phyloP scores from a whole-genome alignment of 179 eudicot species.

The Beta lomatogona region DNA sequence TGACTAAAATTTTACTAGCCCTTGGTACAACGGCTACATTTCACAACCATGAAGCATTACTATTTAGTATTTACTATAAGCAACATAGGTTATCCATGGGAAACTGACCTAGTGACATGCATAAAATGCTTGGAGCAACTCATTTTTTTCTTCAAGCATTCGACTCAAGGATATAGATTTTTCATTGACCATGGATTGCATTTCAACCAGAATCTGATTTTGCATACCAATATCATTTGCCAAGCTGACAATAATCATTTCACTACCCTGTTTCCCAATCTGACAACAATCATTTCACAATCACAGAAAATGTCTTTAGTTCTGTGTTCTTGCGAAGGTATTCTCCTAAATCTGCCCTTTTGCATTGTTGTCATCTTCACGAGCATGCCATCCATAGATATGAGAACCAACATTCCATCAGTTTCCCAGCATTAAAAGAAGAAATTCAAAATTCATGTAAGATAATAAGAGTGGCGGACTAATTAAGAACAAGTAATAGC shows the following conservation, averaged over 20 bases:
- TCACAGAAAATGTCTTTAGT: conserved; percentile 43
- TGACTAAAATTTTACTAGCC: too few species aligned
- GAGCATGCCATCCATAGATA: conserved; percentile 62
- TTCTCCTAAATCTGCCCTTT: conserved; percentile 48
- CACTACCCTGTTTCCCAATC: conserved; percentile 40
- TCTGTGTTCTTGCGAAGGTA: conserved; percentile 47
- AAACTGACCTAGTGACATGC: conserved; percentile 51
- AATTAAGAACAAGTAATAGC: too few species aligned
- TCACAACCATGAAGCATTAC: too few species aligned
- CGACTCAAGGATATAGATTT: conserved; percentile 35
- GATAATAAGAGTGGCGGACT: too few species aligned
- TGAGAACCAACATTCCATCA: conserved; percentile 32
- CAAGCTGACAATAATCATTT: conserved; percentile 38
- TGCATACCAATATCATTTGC: conserved; percentile 44
- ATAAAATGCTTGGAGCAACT: conserved; percentile 39
- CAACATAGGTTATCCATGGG: neutral
- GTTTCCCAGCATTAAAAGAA: neutral
- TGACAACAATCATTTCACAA: too few species aligned
- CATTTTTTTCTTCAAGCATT: conserved; percentile 46
- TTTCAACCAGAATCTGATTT: conserved; percentile 36
- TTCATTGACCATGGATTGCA: conserved; percentile 41
- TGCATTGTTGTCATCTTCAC: conserved; percentile 49
- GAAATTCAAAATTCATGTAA: too few species aligned
- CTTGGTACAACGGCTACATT: too few species aligned
- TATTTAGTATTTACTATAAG: too few species aligned